Conservation (phyloP, 345 rosid species). For the Euphorbia peplus region DNA sequence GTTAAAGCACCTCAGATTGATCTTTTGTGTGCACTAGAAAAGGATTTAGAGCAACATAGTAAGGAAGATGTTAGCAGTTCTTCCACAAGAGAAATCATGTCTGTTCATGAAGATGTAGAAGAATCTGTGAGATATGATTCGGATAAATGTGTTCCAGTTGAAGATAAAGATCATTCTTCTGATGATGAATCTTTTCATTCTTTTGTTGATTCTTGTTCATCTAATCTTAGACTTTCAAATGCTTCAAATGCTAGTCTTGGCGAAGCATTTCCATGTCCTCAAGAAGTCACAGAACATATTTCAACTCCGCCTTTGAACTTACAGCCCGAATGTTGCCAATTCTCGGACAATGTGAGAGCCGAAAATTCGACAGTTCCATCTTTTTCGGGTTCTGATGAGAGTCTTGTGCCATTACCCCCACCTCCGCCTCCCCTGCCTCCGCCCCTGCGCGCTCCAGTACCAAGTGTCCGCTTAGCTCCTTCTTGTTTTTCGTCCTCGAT, state of each 20-base stretch:
- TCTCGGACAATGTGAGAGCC: not conserved
- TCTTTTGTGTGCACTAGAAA: slow-evolving; percentile 62
- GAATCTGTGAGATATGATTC: slow-evolving; percentile 39
- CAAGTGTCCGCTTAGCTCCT: slow-evolving; percentile 8
- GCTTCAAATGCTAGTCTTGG: slow-evolving; percentile 51
- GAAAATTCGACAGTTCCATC: not conserved
- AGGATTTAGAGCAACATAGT: slow-evolving; percentile 63
- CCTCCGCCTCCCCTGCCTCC: slow-evolving; percentile 40
- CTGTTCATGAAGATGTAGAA: slow-evolving; percentile 46
- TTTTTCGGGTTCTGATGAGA: slow-evolving; percentile 22
- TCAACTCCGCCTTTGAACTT: not conserved
- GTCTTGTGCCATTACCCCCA: slow-evolving; percentile 16
- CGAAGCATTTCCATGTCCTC: no score
- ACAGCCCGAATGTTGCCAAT: not conserved
- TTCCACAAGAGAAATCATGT: slow-evolving; percentile 66
- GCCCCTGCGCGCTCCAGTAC: slow-evolving; percentile 35
- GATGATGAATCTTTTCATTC: slow-evolving; percentile 93
- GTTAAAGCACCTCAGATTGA: slow-evolving; percentile 66
- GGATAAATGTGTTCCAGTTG: slow-evolving; percentile 34
- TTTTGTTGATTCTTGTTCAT: slow-evolving; percentile 50
- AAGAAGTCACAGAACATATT: not conserved
- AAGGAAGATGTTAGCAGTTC: slow-evolving; percentile 45
- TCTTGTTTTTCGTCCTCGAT: slow-evolving; percentile 16
- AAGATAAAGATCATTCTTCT: slow-evolving; percentile 45
- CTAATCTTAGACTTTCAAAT: slow-evolving; percentile 50